Percentiles rank a stretch among this genome's conserved stretches.
These are phyloP conservation scores for Fusarium equiseti DNA, from an alignment of 2,329 filamentous ascomycete genomes.

Conservation along the genomic window DNA sequence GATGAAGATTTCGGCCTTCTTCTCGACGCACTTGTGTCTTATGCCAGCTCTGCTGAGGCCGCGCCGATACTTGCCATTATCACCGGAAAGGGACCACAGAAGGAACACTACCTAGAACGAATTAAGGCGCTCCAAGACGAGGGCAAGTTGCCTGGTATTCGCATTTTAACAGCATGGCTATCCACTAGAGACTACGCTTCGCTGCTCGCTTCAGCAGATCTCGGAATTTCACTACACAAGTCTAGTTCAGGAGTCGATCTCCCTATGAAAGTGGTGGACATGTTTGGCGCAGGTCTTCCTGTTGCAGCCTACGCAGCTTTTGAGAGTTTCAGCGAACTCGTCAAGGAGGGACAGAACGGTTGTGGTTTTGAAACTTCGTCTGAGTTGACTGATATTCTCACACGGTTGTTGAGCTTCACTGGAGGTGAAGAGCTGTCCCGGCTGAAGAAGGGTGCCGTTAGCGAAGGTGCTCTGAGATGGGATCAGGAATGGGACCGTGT, in stretches of 20 bases:
- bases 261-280: conserved; percentile 99
- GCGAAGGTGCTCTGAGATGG: conserved; percentile 84
- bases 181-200: conserved; percentile 85
- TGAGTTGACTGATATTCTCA: conserved; percentile 73
- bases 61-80: conserved; percentile 89
- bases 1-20: conserved; percentile 95
- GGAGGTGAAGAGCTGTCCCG: conserved; percentile 66
- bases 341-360: conserved; percentile 88
- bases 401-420: conserved; percentile 69
- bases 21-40: conserved; percentile 82
- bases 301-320: conserved; percentile 89
- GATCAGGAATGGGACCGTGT: conserved; percentile 92
- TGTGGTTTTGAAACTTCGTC: conserved; percentile 81
- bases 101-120: conserved; percentile 76
- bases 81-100: conserved; percentile 92
- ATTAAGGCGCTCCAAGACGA: conserved; percentile 71
- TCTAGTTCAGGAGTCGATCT: conserved; percentile 95
- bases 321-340: conserved; percentile 90
- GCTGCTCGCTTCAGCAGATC: conserved; percentile 85
- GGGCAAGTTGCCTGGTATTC: conserved; percentile 76
- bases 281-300: conserved; percentile 95
- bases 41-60: conserved; percentile 65
- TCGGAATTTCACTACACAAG: conserved; percentile 92
- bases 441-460: conserved; percentile 76
- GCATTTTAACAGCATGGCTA: conserved; percentile 86